Base-by-base conservation (phyloP, 805 yeast genomes). In the Suhomyces faveliae region DNA sequence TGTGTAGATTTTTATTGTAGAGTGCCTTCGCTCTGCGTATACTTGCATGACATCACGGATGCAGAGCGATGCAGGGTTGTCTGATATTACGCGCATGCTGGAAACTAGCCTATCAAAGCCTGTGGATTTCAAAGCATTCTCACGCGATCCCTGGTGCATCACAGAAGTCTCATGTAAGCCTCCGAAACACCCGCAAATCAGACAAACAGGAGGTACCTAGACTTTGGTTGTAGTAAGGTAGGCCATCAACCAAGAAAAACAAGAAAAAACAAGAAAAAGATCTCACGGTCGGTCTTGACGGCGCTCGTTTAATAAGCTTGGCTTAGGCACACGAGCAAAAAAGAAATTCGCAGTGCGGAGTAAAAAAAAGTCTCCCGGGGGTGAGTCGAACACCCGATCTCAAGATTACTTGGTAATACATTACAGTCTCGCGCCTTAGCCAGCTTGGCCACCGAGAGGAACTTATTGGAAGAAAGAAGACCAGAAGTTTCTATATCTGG, bases 321-420 rank as follows among this genome's bases (percentile, higher is more conserved):
- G 37, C n/a, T 33, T 37, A 8, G 5, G 11, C 15, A 21, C 23
- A 25, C 22, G 13, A 19, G 40, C 22, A 12, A n/a, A 20, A 30
- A 37, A 37, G 7, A 37, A 15, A 20, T 37, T 12, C 7, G 20
- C 5, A 7, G 3, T 12, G 17, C 2, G 17, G 24, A 10, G 30
- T 19, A 45, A 53, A 63, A 55, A 55, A 47, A 57, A 61, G 48
- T 70, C 74, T 70, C 76, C 74, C 66, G 74, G 74, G 75, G 74
- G 75, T 68, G 75, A 71, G 72, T 70, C 75, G 75, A 70, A 71
- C 76, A 68, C 75, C 74, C 74, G 75, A 70, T 70, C 75, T 68
- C 73, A 69, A 71, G 75, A 70, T 70, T 56, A 60, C 75, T 67
- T 58, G 30, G 65, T 63, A 51, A 49, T 51, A 56, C 56, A 62